Evolutionary conservation across 2,329 filamentous ascomycete species (phyloP), one percentile per base, ranked within the genome.

Genomic region (Epichloe typhina): DNA sequence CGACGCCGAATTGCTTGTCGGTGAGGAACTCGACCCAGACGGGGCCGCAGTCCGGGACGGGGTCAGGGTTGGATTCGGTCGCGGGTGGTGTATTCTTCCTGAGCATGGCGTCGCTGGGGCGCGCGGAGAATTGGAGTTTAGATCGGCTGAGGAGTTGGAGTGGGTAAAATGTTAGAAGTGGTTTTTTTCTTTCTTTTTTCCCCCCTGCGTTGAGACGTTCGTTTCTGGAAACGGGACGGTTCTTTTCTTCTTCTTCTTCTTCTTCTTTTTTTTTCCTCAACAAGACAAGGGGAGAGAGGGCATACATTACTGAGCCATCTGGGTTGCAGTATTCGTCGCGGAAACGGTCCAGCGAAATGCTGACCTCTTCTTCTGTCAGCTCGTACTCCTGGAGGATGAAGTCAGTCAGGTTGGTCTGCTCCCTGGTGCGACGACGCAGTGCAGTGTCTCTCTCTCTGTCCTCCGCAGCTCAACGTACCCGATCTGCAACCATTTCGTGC

Each of bases 11-110:
- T 51, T 77, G 80, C 56, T 82, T 72, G 58, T 94, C 87, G 57
- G 78, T 72, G 63, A 87, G 84, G 75, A 98, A 98, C 71, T 97
- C 89, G 61, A 97, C 79, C 79, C 87, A 95, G 72, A 98, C 84
- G 50, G 82, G 86, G 63, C 93, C 93, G 66, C 89, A 86, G 61
- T 88, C 83, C 50, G 84, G 75, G 48, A 74, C 72, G 38, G 84
- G 86, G 61, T 85, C 76, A 43, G 85, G 84, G 65, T 87, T 83
- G 58, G 73, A 71, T 57, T 79, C 72, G 54, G 83, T 86, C 21
- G 83, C 74, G 6, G 84, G 79, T 7, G 83, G 81, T 3, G 86
- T 88, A 74, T 88, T 88, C 67, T 90, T 93, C 62, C 78, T 75
- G 60, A 89, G 78, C 90, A 97, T 96, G 52, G 79, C 75, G 55